Base-by-base conservation (phyloP, 2,329 filamentous ascomycete genomes). In the Thelonectria rubi region DNA sequence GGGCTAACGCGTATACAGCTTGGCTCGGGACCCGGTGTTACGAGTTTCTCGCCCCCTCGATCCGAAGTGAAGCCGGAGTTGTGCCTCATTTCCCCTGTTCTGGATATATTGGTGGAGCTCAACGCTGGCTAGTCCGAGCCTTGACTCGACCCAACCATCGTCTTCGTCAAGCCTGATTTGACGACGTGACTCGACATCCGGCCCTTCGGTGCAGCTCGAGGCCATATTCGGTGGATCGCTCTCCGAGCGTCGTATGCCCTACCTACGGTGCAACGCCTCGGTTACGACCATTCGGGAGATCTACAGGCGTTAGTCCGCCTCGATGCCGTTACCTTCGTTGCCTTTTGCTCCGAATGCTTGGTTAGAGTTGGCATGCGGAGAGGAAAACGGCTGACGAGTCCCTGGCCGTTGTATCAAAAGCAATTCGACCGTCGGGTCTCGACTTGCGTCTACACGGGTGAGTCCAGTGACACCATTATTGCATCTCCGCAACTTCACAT, bases 1-100 rank as follows among this genome's bases (percentile, higher is more conserved):
- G 21, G 10, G 21, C 46, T 56, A 56, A 43, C 7, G 37, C 45
- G 6, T n/a, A 50, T 49, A 17, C 5, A 12, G 54, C 10, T 17
- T 56, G 45, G 45, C 54, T 21, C 49, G 45, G 45, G 20, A 24
- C 42, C 18, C 18, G 10, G 42, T 15, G 14, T 46, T 21, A 55
- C 40, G 26, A 49, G 20, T 20, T 2, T 32, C 46, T 24, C 26
- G 8, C 10, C 24, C 7, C 32, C 21, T 43, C 45, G 54, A 56
- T 50, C 54, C 54, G 54, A 56, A 50, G 45, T 56, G 37, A 20
- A 50, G 20, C 54, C 54, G 54, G 54, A 34, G 54, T 56, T 56
- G 54, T 56, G 54, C 54, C 54, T 56, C 12, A 8, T 24, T 20
- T 40, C 49, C 12, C 54, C 54, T 50, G 45, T 49, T 56, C 46